Percentiles rank a stretch among this genome's conserved stretches.
phyloP scores from a whole-genome alignment of 176 grass and related monocot species.

The Oryza australiensis region DNA sequence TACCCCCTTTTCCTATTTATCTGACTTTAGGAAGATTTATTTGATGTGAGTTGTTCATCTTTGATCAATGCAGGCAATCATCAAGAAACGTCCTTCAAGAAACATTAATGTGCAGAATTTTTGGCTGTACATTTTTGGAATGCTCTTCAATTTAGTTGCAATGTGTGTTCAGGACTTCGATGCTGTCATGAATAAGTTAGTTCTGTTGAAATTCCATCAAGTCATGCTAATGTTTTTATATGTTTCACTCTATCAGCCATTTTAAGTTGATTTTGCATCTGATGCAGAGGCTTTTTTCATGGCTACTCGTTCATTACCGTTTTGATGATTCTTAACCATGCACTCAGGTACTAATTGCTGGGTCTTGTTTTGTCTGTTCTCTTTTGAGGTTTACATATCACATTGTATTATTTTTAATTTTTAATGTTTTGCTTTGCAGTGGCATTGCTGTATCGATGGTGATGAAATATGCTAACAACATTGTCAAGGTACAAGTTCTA shows the following conservation, averaged over 20 bases:
- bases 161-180: slow-evolving; percentile 76
- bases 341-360: slow-evolving; percentile 62
- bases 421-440: slow-evolving; percentile 53
- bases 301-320: slow-evolving; percentile 83
- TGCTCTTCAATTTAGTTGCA: slow-evolving; percentile 87
- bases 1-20: slow-evolving; percentile 27
- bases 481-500: slow-evolving; percentile 61
- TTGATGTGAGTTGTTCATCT: slow-evolving; percentile 7
- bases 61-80: slow-evolving; percentile 71
- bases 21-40: slow-evolving; percentile 20
- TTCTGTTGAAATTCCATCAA: neutral
- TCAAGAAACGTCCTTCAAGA: slow-evolving; percentile 86
- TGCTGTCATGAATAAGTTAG: slow-evolving; percentile 82
- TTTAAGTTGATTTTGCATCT: slow-evolving; percentile 28
- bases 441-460: slow-evolving; percentile 90
- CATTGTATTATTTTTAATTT: neutral
- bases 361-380: neutral
- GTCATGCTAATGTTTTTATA: slow-evolving; percentile 9
- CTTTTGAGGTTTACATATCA: neutral
- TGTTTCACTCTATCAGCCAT: slow-evolving; percentile 3
- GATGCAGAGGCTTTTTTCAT: slow-evolving; percentile 92
- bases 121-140: slow-evolving; percentile 95
- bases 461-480: slow-evolving; percentile 83
- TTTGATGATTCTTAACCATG: slow-evolving; percentile 93
- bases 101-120: slow-evolving; percentile 96